A percentile compares a stretch with the other conserved stretches of the same genome.
These are phyloP conservation scores for Trichothecium sympodiale DNA, from an alignment of 2,329 filamentous ascomycete genomes.

Conservation along the genomic window DNA sequence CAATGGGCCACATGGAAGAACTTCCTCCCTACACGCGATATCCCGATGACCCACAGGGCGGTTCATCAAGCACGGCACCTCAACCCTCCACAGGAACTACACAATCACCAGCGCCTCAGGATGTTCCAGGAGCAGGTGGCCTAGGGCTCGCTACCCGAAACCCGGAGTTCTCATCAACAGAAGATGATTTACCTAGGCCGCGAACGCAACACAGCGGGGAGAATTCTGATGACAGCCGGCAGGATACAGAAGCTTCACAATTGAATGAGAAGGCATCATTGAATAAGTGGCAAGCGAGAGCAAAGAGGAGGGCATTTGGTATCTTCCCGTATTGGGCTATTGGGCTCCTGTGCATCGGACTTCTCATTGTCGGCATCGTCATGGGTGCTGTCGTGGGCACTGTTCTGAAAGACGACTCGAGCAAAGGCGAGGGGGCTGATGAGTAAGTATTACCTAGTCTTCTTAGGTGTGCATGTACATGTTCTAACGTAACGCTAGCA, in stretches of 20 bases:
- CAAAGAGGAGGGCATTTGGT: slow-evolving; percentile 44
- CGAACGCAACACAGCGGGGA: slow-evolving; percentile 41
- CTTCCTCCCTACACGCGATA: slow-evolving; percentile 86
- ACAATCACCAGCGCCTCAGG: slow-evolving; percentile 7
- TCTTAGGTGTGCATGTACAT: not conserved
- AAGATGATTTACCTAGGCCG: slow-evolving; percentile 40
- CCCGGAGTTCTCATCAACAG: slow-evolving; percentile 48
- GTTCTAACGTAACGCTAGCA: not conserved
- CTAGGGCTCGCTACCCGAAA: slow-evolving; percentile 50
- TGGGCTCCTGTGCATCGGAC: slow-evolving; percentile 32
- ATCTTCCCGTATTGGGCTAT: slow-evolving; percentile 53
- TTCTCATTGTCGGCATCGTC: slow-evolving; percentile 42
- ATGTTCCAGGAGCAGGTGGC: slow-evolving; percentile 47
- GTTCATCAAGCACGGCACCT: slow-evolving; percentile 6
- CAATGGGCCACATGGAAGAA: slow-evolving; percentile 81
- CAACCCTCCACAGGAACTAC: slow-evolving; percentile 7
- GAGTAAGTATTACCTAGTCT: slow-evolving; percentile 11
- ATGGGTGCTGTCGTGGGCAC: slow-evolving; percentile 39
- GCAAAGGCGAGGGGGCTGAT: slow-evolving; percentile 7
- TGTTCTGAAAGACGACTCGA: slow-evolving; percentile 9
- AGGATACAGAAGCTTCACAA: slow-evolving; percentile 34
- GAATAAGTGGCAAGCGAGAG: slow-evolving; percentile 40
- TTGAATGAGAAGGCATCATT: slow-evolving; percentile 36
- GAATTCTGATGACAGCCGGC: slow-evolving; percentile 39
- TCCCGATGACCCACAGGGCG: slow-evolving; percentile 56